These are phyloP conservation scores for Zea mays DNA, from an alignment of 176 grass and related monocot genomes.

Conservation along the genomic window Zm-B73-REFERENCE-NAM-5.0 NC_050096.1:230684501-230685000, in stretches of 20 bases:
- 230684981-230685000: neutral
- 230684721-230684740: conserved; percentile 89
- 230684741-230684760: conserved; percentile 72
- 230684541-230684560: conserved; percentile 27
- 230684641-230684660: conserved; percentile 94
- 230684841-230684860: conserved; percentile 69
- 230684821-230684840: conserved; percentile 77
- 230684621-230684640: conserved; percentile 81
- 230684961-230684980: conserved; percentile 10
- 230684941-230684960: conserved; percentile 15
- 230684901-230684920: neutral
- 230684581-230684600: conserved; percentile 95
- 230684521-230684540: conserved; percentile 17
- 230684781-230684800: conserved; percentile 55
- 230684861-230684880: conserved; percentile 58
- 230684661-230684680: conserved; percentile 99
- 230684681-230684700: conserved; percentile 80
- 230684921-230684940: conserved; percentile 19
- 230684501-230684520: conserved; percentile 2
- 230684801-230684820: conserved; percentile 61
- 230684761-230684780: conserved; percentile 75
- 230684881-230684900: conserved; percentile 31
- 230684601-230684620: conserved; percentile 91
- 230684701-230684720: conserved; percentile 89
- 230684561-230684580: conserved; percentile 64